A percentile compares a stretch with the other conserved stretches of the same genome.
Conservation (phyloP, 306 rosid genomes). For the Quercus alba region DNA sequence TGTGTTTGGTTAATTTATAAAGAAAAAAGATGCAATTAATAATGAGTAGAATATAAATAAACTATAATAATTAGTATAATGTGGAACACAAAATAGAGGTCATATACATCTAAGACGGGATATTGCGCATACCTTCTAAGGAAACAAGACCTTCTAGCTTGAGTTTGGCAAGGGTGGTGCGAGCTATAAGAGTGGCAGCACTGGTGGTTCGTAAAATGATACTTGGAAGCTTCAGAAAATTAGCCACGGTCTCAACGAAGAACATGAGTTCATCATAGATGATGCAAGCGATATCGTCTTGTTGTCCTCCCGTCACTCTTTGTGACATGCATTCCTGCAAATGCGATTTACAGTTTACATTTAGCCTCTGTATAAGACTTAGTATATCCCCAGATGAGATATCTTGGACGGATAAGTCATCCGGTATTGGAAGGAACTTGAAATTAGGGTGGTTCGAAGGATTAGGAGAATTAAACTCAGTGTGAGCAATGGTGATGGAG, state of each 20-base stretch:
- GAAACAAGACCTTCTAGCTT: constrained; percentile 22
- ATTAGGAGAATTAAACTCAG: constrained; percentile 27
- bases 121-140: constrained; percentile 21
- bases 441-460: constrained; percentile 39
- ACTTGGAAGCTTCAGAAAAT: constrained; percentile 27
- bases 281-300: constrained; percentile 20
- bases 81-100: no score
- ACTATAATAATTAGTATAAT: no score
- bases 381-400: constrained; percentile 15
- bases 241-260: constrained; percentile 20
- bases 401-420: constrained; percentile 21
- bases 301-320: no score
- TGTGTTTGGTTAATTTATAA: no score
- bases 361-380: not conserved
- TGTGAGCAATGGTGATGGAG: constrained; percentile 34
- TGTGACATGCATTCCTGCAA: constrained; percentile 16
- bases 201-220: constrained; percentile 25
- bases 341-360: constrained; percentile 19
- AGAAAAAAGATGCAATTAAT: no score
- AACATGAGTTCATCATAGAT: constrained; percentile 38
- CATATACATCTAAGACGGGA: no score
- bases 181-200: constrained; percentile 27
- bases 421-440: constrained; percentile 21
- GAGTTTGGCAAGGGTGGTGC: constrained; percentile 7
- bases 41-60: no score